These are phyloP conservation scores for Nannizzia gypsea DNA, from an alignment of 2,329 filamentous ascomycete genomes.

Conservation along the genomic window DNA sequence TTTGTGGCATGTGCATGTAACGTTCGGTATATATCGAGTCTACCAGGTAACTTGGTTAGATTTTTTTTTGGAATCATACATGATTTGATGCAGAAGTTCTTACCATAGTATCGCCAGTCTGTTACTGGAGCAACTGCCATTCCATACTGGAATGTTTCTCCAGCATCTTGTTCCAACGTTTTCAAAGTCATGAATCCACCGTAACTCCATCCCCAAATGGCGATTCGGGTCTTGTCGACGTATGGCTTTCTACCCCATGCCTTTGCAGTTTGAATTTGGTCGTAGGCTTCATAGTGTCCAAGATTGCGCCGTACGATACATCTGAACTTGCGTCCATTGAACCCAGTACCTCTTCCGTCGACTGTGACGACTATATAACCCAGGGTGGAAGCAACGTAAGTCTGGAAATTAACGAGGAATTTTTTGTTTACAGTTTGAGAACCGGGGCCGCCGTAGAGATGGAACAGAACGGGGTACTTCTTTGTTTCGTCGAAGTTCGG, in stretches of 20 bases:
- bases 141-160: conserved; percentile 83
- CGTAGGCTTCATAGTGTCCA: conserved; percentile 70
- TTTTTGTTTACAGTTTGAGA: conserved; percentile 74
- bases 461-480: conserved; percentile 88
- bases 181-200: conserved; percentile 93
- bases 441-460: conserved; percentile 87
- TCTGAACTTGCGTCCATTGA: conserved; percentile 70
- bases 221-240: conserved; percentile 68
- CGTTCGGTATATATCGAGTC: conserved; percentile 89
- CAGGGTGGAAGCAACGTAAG: conserved; percentile 71
- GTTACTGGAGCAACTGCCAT: conserved; percentile 99
- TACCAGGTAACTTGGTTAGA: conserved; percentile 13
- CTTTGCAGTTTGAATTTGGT: conserved; percentile 84
- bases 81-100: conserved; percentile 20
- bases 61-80: conserved; percentile 11
- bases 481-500: conserved; percentile 75
- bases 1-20: conserved; percentile 90
- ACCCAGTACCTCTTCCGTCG: conserved; percentile 86
- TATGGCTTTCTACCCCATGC: conserved; percentile 72
- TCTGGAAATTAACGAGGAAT: conserved; percentile 79
- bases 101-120: conserved; percentile 84
- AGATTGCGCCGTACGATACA: conserved; percentile 73
- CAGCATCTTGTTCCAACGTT: conserved; percentile 81
- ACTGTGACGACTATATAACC: conserved; percentile 93
- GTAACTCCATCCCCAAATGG: conserved; percentile 98